Evolutionary conservation across 1,284 basidiomycete genomes (phyloP).

Genomic region (Schizophyllum commune): DNA sequence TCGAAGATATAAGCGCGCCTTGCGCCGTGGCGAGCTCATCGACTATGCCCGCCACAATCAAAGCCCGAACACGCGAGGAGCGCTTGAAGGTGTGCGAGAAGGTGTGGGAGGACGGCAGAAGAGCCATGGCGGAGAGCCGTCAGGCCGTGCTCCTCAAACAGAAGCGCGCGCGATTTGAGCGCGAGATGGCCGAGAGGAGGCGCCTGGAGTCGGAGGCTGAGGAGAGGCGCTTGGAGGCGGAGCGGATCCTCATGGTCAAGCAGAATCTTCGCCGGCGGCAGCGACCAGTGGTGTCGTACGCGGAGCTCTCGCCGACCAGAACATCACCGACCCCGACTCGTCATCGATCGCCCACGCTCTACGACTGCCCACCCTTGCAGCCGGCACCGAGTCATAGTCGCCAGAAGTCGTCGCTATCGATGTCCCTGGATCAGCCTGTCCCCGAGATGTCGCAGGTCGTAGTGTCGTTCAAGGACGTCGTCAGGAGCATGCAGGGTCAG

Average conservation of each 20-base stretch:
- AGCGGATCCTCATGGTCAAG: conserved; percentile 13
- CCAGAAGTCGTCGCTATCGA: conserved; percentile 8
- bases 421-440: conserved; percentile 9
- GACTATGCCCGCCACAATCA: conserved; percentile 19
- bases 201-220: conserved; percentile 22
- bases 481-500: conserved; percentile 49
- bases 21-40: conserved; percentile 27
- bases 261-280: conserved; percentile 10
- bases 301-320: conserved; percentile 4
- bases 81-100: conserved; percentile 38
- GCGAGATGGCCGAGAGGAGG: conserved; percentile 20
- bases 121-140: conserved; percentile 34
- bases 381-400: conserved; percentile 8
- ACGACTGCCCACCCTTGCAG: conserved; percentile 20
- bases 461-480: conserved; percentile 49
- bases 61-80: conserved; percentile 31
- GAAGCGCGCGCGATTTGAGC: conserved; percentile 19
- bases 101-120: conserved; percentile 45
- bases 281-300: conserved; percentile 9
- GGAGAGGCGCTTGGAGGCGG: conserved; percentile 18
- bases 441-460: conserved; percentile 15
- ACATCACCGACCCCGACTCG: conserved; percentile 4
- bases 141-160: conserved; percentile 24
- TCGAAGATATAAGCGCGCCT: conserved; percentile 36
- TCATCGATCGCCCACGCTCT: conserved; percentile 9